Percentiles rank a stretch among this genome's conserved stretches.
These are phyloP conservation scores for Drechslerella dactyloides DNA, from an alignment of 2,329 filamentous ascomycete genomes.

Conservation along the genomic window DNA sequence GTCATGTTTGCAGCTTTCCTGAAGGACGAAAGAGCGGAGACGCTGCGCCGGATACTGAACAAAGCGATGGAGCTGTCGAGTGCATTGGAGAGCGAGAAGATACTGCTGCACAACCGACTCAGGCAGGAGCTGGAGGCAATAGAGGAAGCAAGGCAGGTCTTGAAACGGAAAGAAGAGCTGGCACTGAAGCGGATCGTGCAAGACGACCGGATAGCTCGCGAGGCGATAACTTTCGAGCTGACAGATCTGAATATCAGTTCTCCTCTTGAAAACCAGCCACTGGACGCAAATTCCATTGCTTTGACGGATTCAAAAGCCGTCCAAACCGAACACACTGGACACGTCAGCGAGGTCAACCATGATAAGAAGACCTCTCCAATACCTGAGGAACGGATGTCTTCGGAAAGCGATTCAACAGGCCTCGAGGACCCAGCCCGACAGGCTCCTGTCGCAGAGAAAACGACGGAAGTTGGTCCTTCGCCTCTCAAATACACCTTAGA, in stretches of 20 bases:
- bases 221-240: conserved; percentile 5
- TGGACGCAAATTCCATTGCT: neutral
- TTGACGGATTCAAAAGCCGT: neutral
- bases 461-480: neutral
- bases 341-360: neutral
- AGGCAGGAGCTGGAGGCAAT: conserved; percentile 22
- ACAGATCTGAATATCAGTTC: neutral
- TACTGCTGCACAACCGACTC: neutral
- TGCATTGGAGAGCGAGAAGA: conserved; percentile 12
- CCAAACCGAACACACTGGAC: neutral
- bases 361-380: neutral
- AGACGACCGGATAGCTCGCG: conserved; percentile 4
- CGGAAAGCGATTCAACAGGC: too few species aligned
- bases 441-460: neutral
- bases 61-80: conserved; percentile 2
- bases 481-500: neutral
- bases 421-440: neutral
- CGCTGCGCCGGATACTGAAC: conserved; percentile 5
- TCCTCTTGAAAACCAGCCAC: too few species aligned
- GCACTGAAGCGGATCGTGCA: conserved; percentile 1
- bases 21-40: conserved; percentile 9
- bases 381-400: too few species aligned
- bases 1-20: conserved; percentile 13
- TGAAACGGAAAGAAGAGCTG: conserved; percentile 6
- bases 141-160: conserved; percentile 2